Base-by-base conservation (phyloP, 2,329 filamentous ascomycete genomes). In the Mycosphaerella sp. region DNA sequence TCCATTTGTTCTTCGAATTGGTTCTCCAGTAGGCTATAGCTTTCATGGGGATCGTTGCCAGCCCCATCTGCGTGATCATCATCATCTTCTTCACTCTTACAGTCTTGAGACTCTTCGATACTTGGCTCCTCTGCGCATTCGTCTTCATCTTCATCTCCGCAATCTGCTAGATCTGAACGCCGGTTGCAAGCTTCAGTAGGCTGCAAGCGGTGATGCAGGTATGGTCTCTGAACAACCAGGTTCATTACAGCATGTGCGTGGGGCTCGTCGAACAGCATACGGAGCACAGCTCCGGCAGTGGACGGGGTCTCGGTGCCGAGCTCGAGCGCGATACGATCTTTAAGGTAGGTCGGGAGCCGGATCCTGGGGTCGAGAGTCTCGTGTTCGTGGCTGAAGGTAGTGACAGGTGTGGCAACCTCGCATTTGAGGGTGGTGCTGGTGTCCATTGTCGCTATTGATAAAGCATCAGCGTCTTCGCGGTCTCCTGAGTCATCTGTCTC, bases 111-210 rank as follows among this genome's bases (percentile, higher is more conserved):
- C 26, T 29, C 26, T 29, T 29, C 26, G 26, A 29, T 29, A 4
- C 5, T 29, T 29, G 26, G 2, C 21, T 39, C 7, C 12, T 39
- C 12, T 23, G 12, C 8, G 11, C 26, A 14, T 8, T 44, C 8
- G 49, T 66, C 69, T n/a, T 64, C 63, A 2, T 69, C 68, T 53
- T 56, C 52, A 10, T 63, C 38, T 51, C 23, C 31, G 8, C 29
- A 6, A 0, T 21, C 31, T 9, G 26, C 39, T 26, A 29, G 6
- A 5, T 12, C n/a, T 10, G 40, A 26, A 2, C 11, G 17, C 23
- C 44, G 39, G 12, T 10, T 3, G 29, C 2, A 17, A 11, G 17
- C 5, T 4, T 23, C 29, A 14, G 2, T 23, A 4, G n/a, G 38
- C 26, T 14, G 21, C 3, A 6, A 23, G 10, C 38, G 40, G 32